phyloP scores from a whole-genome alignment of 331 rosid species.

The Acacia pycnantha region DNA sequence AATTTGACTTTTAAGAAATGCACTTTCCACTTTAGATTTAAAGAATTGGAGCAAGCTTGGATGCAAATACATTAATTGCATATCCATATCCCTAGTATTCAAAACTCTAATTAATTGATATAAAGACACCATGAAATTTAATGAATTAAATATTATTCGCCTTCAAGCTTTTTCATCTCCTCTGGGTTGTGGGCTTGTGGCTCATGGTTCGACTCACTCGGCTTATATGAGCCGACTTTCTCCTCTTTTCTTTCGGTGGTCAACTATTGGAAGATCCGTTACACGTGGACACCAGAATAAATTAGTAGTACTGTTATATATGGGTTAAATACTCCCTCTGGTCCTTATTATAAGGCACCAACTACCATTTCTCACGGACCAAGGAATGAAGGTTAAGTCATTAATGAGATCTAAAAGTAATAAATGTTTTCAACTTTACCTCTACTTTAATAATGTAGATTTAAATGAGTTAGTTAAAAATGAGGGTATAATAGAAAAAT shows the following conservation, averaged over 20 bases:
- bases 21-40: slow-evolving; percentile 2
- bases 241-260: neutral
- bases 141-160: neutral
- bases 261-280: slow-evolving; percentile 5
- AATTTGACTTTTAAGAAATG: slow-evolving; percentile 27
- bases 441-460: too few species aligned
- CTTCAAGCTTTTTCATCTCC: neutral
- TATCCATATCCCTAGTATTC: slow-evolving; percentile 32
- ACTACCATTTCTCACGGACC: too few species aligned
- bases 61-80: slow-evolving; percentile 52
- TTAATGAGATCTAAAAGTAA: too few species aligned
- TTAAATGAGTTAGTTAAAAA: too few species aligned
- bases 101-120: slow-evolving; percentile 31
- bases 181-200: neutral
- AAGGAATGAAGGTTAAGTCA: too few species aligned
- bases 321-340: too few species aligned
- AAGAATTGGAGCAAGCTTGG: slow-evolving; percentile 33
- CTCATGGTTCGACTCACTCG: neutral
- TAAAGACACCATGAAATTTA: slow-evolving; percentile 37
- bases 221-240: slow-evolving; percentile 26
- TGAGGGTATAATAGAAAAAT: too few species aligned
- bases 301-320: neutral
- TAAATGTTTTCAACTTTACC: too few species aligned
- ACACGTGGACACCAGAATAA: neutral
- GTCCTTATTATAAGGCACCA: too few species aligned